These are phyloP conservation scores for Clitopilus hobsonii DNA, from an alignment of 768 basidiomycete genomes.

Conservation along the genomic window DNA sequence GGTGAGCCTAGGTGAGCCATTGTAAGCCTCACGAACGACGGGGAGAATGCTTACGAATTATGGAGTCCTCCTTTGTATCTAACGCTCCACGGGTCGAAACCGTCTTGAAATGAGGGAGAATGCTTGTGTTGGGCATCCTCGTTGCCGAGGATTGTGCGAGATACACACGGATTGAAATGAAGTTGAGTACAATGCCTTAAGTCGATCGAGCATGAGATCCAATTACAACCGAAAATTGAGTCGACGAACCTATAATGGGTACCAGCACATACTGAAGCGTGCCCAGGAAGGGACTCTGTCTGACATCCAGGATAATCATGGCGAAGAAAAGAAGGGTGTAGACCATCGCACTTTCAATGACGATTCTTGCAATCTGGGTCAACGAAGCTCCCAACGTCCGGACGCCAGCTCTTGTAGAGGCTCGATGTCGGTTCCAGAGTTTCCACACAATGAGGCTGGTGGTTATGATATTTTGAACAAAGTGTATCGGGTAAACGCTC, in stretches of 20 bases:
- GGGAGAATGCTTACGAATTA: no score
- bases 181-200: not conserved
- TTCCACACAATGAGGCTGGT: not conserved
- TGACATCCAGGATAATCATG: not conserved
- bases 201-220: no score
- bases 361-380: not conserved
- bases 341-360: not conserved
- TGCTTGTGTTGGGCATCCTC: not conserved
- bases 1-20: no score
- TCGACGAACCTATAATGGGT: not conserved
- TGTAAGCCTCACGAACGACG: no score
- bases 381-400: not conserved
- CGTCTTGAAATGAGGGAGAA: not conserved
- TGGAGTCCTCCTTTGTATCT: no score
- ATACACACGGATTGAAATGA: not conserved
- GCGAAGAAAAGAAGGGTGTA: not conserved
- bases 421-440: not conserved
- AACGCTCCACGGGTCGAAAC: no score
- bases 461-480: not conserved
- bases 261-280: not conserved
- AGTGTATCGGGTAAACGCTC: not conserved
- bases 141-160: not conserved
- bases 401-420: not conserved
- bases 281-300: not conserved
- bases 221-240: no score